phyloP scores from a whole-genome alignment of 306 rosid genomes.

The Prunus salicina region DNA sequence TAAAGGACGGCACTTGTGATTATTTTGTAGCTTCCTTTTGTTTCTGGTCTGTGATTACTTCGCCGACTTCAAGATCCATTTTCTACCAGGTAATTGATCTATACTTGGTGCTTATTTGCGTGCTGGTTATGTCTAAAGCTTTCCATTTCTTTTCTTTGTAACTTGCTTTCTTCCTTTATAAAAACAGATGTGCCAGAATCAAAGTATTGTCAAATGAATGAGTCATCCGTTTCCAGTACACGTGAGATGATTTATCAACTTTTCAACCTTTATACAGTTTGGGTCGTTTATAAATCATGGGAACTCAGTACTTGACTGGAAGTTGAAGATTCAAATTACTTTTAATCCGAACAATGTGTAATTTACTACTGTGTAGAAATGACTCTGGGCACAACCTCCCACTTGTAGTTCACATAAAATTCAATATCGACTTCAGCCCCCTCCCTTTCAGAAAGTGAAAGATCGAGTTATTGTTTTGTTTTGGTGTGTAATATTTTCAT shows the following conservation, averaged over 20 bases:
- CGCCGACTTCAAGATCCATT: background rate
- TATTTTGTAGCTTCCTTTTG: constrained; percentile 26
- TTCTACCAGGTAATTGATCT: constrained; percentile 19
- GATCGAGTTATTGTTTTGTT: constrained; percentile 17
- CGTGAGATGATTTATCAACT: constrained; percentile 22
- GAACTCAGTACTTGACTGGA: constrained; percentile 12
- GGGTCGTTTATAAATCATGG: constrained; percentile 5
- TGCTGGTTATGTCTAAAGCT: constrained; percentile 8
- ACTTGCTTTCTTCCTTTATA: constrained; percentile 11
- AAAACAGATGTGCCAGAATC: constrained; percentile 24
- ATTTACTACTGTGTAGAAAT: constrained; percentile 22
- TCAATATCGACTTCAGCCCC: constrained; percentile 15
- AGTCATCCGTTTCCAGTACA: constrained; percentile 23
- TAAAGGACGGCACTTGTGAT: constrained; percentile 23
- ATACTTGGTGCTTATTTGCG: constrained; percentile 10
- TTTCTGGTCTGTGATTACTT: constrained; percentile 21
- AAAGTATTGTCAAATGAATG: constrained; percentile 11
- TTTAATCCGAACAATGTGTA: constrained; percentile 23
- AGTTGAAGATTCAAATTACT: constrained; percentile 25
- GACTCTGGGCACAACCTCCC: constrained; percentile 16
- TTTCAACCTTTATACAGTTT: constrained; percentile 15
- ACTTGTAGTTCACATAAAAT: constrained; percentile 22
- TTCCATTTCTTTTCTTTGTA: constrained; percentile 5
- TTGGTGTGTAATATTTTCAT: background rate
- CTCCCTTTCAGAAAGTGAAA: constrained; percentile 11